phyloP scores from a whole-genome alignment of 2,329 filamentous ascomycete species.

The Aschersonia sp. region DNA sequence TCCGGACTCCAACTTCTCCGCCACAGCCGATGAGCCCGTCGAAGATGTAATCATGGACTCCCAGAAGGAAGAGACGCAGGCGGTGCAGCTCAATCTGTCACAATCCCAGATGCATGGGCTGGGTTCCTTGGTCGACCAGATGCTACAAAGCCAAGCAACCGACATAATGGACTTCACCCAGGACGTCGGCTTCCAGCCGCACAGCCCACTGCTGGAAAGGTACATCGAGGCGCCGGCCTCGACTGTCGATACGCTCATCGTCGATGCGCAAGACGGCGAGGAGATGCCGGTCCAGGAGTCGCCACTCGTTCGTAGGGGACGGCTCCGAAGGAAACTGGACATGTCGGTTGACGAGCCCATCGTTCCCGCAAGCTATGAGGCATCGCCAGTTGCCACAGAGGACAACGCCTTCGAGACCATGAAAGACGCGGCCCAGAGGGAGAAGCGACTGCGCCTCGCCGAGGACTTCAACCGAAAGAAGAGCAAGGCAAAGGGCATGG shows the following conservation, averaged over 20 bases:
- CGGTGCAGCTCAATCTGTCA: conserved; percentile 39
- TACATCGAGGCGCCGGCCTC: conserved; percentile 52
- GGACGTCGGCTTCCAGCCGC: conserved; percentile 61
- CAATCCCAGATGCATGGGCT: conserved; percentile 47
- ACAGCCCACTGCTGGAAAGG: conserved; percentile 54
- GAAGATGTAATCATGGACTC: conserved; percentile 37
- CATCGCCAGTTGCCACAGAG: conserved; percentile 5
- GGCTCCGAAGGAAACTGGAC: conserved; percentile 29
- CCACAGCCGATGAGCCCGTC: conserved; percentile 37
- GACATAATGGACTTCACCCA: conserved; percentile 66
- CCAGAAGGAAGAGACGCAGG: conserved; percentile 21
- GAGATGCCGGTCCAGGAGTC: conserved; percentile 39
- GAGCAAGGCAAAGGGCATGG: conserved; percentile 72
- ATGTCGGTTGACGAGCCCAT: conserved; percentile 5
- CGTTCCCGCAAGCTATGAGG: neutral
- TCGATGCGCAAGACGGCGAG: conserved; percentile 19
- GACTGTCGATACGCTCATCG: conserved; percentile 55
- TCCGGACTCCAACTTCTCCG: conserved; percentile 46
- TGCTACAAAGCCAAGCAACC: conserved; percentile 45
- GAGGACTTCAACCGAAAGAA: conserved; percentile 68
- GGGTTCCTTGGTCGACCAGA: conserved; percentile 36
- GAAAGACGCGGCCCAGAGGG: conserved; percentile 45
- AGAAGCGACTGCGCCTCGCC: conserved; percentile 35
- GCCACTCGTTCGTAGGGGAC: conserved; percentile 48
- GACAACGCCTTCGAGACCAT: conserved; percentile 51